Conservation (phyloP, 2,329 filamentous ascomycete genomes). For the Neurospora sp. region DNA sequence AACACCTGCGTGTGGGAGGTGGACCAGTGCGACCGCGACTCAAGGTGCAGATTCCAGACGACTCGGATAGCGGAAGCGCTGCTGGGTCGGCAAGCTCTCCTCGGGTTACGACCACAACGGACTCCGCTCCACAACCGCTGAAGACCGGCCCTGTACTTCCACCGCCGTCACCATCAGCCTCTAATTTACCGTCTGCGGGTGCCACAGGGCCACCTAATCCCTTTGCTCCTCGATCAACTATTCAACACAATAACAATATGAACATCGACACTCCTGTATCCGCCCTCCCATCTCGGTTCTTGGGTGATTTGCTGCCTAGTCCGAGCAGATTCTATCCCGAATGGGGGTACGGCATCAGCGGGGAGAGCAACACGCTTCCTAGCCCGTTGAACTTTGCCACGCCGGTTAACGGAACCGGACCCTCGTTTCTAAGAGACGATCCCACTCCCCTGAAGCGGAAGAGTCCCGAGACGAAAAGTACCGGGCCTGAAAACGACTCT, state of each 20-base stretch:
- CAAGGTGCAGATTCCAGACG: constrained; percentile 91
- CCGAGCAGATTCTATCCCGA: constrained; percentile 89
- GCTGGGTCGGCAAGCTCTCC: constrained; percentile 61
- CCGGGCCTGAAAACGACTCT: constrained; percentile 30
- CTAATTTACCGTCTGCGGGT: constrained; percentile 77
- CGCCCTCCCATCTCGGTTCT: constrained; percentile 82
- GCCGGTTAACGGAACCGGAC: constrained; percentile 54
- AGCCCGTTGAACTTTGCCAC: constrained; percentile 92
- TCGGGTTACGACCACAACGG: constrained; percentile 43
- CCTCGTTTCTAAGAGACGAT: constrained; percentile 54
- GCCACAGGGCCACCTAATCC: constrained; percentile 90
- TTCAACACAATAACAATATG: constrained; percentile 48
- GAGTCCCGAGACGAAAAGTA: constrained; percentile 40
- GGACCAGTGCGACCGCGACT: constrained; percentile 65
- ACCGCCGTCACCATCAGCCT: constrained; percentile 83
- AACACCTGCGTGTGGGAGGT: constrained; percentile 57
- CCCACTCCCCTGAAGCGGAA: constrained; percentile 39
- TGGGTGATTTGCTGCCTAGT: constrained; percentile 79
- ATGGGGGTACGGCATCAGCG: constrained; percentile 62
- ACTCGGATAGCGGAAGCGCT: constrained; percentile 62
- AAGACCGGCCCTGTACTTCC: constrained; percentile 69
- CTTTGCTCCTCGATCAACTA: constrained; percentile 58
- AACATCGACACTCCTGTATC: constrained; percentile 79
- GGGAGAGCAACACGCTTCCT: constrained; percentile 75
- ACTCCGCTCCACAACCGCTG: constrained; percentile 46